phyloP scores from a whole-genome alignment of 192 early-diverging fungal species.

The Entophlyctis luteolus region DNA sequence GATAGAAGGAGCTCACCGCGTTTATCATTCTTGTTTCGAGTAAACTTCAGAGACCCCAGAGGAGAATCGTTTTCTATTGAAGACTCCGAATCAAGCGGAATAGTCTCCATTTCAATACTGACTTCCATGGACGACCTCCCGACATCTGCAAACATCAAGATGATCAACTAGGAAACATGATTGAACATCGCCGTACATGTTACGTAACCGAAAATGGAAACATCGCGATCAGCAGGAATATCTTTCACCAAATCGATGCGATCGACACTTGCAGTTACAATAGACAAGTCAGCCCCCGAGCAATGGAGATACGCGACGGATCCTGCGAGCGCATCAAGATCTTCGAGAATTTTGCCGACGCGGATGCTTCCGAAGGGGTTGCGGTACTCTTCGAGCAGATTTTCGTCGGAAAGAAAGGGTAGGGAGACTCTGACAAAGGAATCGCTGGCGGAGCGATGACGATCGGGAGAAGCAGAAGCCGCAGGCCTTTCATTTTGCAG shows the following conservation, averaged over 20 bases:
- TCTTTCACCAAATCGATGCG: constrained; percentile 72
- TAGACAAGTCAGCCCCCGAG: constrained; percentile 60
- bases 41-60: background rate
- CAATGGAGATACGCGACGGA: constrained; percentile 76
- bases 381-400: constrained; percentile 75
- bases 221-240: constrained; percentile 62
- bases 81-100: constrained; percentile 16
- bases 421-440: constrained; percentile 72
- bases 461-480: background rate
- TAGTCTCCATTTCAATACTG: constrained; percentile 34
- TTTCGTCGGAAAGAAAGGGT: constrained; percentile 70
- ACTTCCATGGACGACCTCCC: constrained; percentile 87
- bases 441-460: constrained; percentile 27
- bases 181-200: constrained; percentile 56
- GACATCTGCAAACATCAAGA: no score
- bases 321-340: constrained; percentile 76
- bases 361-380: constrained; percentile 68
- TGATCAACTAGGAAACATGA: no score
- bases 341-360: constrained; percentile 81
- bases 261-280: constrained; percentile 86
- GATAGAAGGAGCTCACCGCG: constrained; percentile 56
- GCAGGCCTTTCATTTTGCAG: background rate
- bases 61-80: constrained; percentile 4
- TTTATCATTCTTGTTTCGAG: background rate
- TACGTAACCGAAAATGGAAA: constrained; percentile 75